phyloP scores from a whole-genome alignment of 805 yeast species.

The Scheffersomyces coipomensis region DNA sequence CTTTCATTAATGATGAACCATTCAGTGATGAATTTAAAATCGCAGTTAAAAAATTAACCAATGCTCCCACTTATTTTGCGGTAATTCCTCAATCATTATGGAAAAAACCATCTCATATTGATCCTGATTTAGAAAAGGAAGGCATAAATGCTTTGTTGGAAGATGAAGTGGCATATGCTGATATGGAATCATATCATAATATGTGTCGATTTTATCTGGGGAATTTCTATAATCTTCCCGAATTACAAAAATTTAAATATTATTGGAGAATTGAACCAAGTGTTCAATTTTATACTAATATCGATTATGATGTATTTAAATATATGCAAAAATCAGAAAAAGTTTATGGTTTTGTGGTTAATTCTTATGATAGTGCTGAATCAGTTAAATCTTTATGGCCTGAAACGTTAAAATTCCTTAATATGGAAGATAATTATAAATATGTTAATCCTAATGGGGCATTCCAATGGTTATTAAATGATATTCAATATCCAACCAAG shows the following conservation, averaged over 20 bases:
- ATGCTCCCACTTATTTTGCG: constrained; percentile 35
- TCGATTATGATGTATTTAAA: constrained; percentile 75
- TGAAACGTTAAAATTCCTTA: constrained; percentile 60
- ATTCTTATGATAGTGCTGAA: constrained; percentile 67
- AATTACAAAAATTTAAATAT: constrained; percentile 58
- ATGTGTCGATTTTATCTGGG: constrained; percentile 83
- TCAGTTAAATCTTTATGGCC: constrained; percentile 68
- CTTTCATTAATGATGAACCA: constrained; percentile 69
- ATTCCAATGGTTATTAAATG: constrained; percentile 50
- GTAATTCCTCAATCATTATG: constrained; percentile 46
- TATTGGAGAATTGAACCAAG: constrained; percentile 83
- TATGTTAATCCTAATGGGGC: constrained; percentile 49
- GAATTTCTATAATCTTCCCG: constrained; percentile 61
- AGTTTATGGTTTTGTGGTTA: constrained; percentile 71
- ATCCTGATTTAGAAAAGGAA: constrained; percentile 37
- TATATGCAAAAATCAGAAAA: constrained; percentile 67
- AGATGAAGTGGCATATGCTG: constrained; percentile 59
- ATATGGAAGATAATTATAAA: constrained; percentile 55
- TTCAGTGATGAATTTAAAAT: constrained; percentile 59
- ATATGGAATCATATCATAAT: constrained; percentile 64
- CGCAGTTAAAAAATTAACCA: constrained; percentile 30
- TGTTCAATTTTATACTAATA: constrained; percentile 63
- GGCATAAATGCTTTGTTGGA: constrained; percentile 39
- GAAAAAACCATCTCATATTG: constrained; percentile 60
- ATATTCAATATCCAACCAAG: constrained; percentile 50